These are phyloP conservation scores for Lactifluus echinatus DNA, from an alignment of 768 basidiomycete genomes.

Conservation along the genomic window DNA sequence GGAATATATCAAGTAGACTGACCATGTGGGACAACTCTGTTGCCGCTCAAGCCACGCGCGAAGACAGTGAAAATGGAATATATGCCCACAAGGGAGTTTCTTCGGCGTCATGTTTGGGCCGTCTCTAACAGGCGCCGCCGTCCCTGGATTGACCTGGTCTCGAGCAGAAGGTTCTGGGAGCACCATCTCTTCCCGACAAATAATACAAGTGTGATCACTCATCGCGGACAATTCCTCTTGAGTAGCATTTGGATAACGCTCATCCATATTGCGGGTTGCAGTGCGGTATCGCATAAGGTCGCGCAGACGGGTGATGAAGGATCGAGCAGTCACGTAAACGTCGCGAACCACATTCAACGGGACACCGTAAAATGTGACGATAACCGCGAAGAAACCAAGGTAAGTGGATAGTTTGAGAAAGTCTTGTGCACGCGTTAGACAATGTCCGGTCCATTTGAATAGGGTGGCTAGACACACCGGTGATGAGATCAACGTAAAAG, in stretches of 20 bases:
- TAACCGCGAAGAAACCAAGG: constrained; percentile 86
- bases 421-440: constrained; percentile 41
- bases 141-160: constrained; percentile 18
- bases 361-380: constrained; percentile 89
- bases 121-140: constrained; percentile 31
- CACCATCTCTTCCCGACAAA: constrained; percentile 94
- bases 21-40: constrained; percentile 99
- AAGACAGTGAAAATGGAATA: constrained; percentile 97
- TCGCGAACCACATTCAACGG: constrained; percentile 96
- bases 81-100: constrained; percentile 92
- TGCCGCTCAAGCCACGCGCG: constrained; percentile 97
- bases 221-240: constrained; percentile 71
- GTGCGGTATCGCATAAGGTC: constrained; percentile 89
- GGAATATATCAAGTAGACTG: constrained; percentile 25
- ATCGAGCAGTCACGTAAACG: constrained; percentile 90
- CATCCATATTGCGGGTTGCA: constrained; percentile 94
- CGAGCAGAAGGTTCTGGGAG: constrained; percentile 26
- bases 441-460: constrained; percentile 3
- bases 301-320: constrained; percentile 79
- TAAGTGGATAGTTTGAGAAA: constrained; percentile 91
- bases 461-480: constrained; percentile 46
- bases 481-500: constrained; percentile 88
- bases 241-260: constrained; percentile 88
- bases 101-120: constrained; percentile 95
- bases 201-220: constrained; percentile 92